Evolutionary conservation across 768 basidiomycete genomes (phyloP), one percentile per base, ranked within the genome.

Genomic region (Calocybe gangraenosa): DNA sequence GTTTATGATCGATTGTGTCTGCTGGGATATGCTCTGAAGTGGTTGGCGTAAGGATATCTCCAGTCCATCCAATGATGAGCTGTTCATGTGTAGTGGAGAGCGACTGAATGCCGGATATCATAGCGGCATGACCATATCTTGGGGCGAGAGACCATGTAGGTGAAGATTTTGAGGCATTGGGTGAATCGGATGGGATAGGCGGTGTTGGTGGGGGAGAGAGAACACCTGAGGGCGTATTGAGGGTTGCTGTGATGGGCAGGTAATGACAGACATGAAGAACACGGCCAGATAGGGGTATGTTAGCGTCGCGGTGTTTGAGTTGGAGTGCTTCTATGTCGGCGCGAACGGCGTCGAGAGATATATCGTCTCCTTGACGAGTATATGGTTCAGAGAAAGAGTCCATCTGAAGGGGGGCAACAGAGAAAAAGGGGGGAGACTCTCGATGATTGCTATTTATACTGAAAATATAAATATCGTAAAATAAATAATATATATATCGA

Each of bases 181-280:
- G 42, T 33, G 58, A 42, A 35, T 63, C 80, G 7, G 71, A 60
- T 3, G 71, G 58, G 48, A 69, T 69, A 0, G 88, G 87, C 0
- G 90, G 91, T 0, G 91, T 90, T 3, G 82, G 75, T 7, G 91
- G 90, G 0, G 92, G 90, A 41, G 81, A 83, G 42, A 67, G 71
- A 46, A 85, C 76, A 37, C 78, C 79, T 6, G 69, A 57, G 23
- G 62, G 54, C 20, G 67, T 62, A 51, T 76, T 63, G 58, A 88
- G 74, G 25, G 85, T 79, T 20, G 84, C 80, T 37, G 75, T 69
- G 59, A 93, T 74, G 50, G 92, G 92, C 44, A 94, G 82, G 59
- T 92, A 89, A 65, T 93, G 92, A 67, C 82, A 87, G 51, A 96
- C 84, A 56, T 95, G 94, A 57, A 98, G 78, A 62, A 96, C 87